Conservation (phyloP, 306 rosid species). For the Acacia acuminata region DNA sequence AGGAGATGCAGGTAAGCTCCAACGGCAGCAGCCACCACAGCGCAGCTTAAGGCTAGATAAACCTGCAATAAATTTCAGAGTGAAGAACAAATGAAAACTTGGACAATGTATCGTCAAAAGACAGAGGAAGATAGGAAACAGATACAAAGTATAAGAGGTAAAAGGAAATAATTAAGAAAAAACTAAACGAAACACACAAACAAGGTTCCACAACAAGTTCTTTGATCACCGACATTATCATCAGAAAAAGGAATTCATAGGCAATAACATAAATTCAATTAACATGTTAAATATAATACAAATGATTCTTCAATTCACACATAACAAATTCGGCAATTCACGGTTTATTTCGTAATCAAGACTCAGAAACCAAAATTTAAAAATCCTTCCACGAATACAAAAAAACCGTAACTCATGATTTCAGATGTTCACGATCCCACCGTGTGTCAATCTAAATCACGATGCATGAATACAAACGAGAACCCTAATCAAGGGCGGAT, state of each 20-base stretch:
- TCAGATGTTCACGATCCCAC: not conserved
- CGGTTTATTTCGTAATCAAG: no score
- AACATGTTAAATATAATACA: no score
- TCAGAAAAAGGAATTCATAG: not conserved
- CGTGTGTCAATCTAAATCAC: not conserved
- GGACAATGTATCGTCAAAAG: not conserved
- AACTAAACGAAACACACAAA: not conserved
- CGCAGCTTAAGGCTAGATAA: slow-evolving; percentile 66
- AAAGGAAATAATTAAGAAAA: not conserved
- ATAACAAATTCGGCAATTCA: no score
- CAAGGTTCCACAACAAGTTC: not conserved
- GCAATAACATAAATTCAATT: not conserved
- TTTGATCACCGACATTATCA: not conserved
- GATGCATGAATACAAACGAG: not conserved
- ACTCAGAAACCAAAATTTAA: no score
- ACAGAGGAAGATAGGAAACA: not conserved
- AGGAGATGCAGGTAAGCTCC: slow-evolving; percentile 80
- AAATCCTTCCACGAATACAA: no score
- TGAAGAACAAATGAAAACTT: not conserved
- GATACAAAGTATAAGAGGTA: not conserved
- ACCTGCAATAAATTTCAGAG: slow-evolving; percentile 49
- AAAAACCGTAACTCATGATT: not conserved
- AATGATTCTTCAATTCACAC: no score
- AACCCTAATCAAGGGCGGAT: no score
- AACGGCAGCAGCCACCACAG: slow-evolving; percentile 65